Percentiles rank a stretch among this genome's conserved stretches.
phyloP scores from a whole-genome alignment of 441 rosid genomes.

The Jatropha multifida region DNA sequence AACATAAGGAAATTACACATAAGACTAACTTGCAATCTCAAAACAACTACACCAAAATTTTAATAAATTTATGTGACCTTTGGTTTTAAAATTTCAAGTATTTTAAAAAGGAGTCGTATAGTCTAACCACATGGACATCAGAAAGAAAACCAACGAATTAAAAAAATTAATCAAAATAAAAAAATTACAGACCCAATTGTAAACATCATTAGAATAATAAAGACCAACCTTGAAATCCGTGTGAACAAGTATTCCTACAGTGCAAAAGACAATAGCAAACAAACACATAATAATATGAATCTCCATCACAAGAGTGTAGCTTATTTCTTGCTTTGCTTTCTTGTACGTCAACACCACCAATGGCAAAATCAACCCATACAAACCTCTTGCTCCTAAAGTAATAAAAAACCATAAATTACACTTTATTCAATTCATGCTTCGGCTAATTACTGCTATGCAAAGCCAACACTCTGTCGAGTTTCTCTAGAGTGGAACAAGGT shows the following conservation, averaged over 20 bases:
- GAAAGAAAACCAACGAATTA: too few species aligned
- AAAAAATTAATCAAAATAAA: too few species aligned
- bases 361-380: slow-evolving; percentile 71
- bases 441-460: slow-evolving; percentile 53
- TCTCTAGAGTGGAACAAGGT: too few species aligned
- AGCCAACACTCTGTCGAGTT: slow-evolving; percentile 33
- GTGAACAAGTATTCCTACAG: slow-evolving; percentile 57
- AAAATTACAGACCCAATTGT: too few species aligned
- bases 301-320: slow-evolving; percentile 65
- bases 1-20: too few species aligned
- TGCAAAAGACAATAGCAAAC: slow-evolving; percentile 54
- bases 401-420: slow-evolving; percentile 50
- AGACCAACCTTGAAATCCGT: slow-evolving; percentile 61
- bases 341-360: slow-evolving; percentile 56
- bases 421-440: slow-evolving; percentile 36
- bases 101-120: too few species aligned
- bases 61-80: too few species aligned
- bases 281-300: slow-evolving; percentile 61
- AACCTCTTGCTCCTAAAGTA: slow-evolving; percentile 49
- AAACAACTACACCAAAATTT: too few species aligned
- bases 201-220: too few species aligned
- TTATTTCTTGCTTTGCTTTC: slow-evolving; percentile 57
- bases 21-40: too few species aligned
- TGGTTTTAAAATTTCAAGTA: too few species aligned
- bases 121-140: too few species aligned